These are phyloP conservation scores for Stagonosporopsis tanaceti DNA, from an alignment of 2,329 filamentous ascomycete genomes.

Conservation along the genomic window DNA sequence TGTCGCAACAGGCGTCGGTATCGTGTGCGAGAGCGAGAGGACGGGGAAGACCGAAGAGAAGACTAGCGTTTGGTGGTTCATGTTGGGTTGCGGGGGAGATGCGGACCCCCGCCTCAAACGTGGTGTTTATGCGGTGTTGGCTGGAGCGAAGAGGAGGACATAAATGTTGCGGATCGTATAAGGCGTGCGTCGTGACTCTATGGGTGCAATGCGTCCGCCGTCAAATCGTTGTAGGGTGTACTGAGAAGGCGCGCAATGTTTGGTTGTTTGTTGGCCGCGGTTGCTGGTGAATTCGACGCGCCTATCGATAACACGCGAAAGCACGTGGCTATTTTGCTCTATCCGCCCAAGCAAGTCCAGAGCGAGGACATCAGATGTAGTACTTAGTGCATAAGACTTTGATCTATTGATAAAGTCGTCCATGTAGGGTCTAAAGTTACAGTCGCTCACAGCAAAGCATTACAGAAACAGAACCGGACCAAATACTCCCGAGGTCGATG, in stretches of 20 bases:
- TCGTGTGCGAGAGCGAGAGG: conserved; percentile 51
- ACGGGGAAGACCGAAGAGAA: conserved; percentile 58
- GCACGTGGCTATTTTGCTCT: conserved; percentile 9
- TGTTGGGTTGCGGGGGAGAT: conserved; percentile 25
- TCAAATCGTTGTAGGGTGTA: background rate
- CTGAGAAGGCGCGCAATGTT: background rate
- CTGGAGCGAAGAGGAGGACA: background rate
- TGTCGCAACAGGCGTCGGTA: conserved; percentile 55
- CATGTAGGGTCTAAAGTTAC: conserved; percentile 5
- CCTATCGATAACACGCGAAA: conserved; percentile 18
- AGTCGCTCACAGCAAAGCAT: conserved; percentile 6
- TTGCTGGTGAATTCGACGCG: conserved; percentile 16
- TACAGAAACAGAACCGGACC: conserved; percentile 3
- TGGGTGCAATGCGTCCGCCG: background rate
- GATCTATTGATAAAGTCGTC: background rate
- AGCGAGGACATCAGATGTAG: background rate
- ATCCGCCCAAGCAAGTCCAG: no score
- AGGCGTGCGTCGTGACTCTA: background rate
- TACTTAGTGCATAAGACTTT: background rate
- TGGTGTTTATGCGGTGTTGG: conserved; percentile 17
- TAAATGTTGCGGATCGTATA: background rate
- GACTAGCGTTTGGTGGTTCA: conserved; percentile 48
- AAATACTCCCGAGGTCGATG: conserved; percentile 1
- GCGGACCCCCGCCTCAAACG: conserved; percentile 28
- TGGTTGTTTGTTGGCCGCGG: conserved; percentile 13